Base-by-base conservation (phyloP, 768 basidiomycete genomes). In the Psilocybe cubensis region DNA sequence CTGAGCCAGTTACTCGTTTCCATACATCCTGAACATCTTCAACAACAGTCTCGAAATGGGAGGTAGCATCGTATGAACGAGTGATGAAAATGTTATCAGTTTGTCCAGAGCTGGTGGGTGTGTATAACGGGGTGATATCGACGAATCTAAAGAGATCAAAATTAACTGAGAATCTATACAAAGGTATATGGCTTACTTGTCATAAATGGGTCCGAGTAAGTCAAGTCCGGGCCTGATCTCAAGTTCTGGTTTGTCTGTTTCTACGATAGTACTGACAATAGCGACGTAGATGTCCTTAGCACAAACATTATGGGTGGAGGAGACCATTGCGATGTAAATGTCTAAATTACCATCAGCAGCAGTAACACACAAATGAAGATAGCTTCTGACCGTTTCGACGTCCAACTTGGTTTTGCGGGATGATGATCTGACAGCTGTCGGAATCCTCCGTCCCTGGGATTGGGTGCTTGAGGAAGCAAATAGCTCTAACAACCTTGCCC, bases 291-390 rank as follows among this genome's bases (percentile, higher is more conserved):
- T 75, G 68, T 95, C 94, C 75, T 96, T 93, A 9, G 97, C 94
- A 64, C 94, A 96, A 64, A 99, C 97, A 67, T 96, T 96, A 79
- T 98, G 97, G 12, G 95, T 94, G 31, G 93, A 87, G 1, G 97
- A 98, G 45, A 99, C 95, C 82, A 92, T 91, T 4, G 97, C 96
- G 68, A 99, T 90, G 78, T 99, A 99, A 73, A 99, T 99, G 75
- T 99, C 97, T 98, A 65, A 7, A 51, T n/a, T 28, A 9, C 4
- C 10, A 31, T 52, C 6, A 41, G 31, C 21, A 42, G 47, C 35
- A 38, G 35, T 10, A 38, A 14, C 14, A 8, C 10, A 14, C 8
- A 27, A 57, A 33, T 63, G 44, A 11, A 38, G 59, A 23, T 12
- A 48, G n/a, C 42, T 6, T 72, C 88, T 65, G 70, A 92, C 96